Base-by-base conservation (phyloP, 441 rosid species). In the Eutrema salsugineum region DNA sequence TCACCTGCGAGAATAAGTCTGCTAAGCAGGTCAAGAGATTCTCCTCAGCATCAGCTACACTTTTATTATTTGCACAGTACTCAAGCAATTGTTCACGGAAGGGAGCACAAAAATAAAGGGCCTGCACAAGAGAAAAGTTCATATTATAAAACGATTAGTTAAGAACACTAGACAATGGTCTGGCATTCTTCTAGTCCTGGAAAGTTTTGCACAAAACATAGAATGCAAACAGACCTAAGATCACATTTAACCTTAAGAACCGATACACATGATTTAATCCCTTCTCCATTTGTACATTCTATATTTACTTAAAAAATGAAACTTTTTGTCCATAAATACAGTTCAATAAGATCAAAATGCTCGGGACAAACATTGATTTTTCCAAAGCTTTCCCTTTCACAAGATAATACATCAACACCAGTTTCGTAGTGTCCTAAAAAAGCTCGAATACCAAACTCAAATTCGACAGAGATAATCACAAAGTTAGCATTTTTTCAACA, bases 11-110 rank as follows among this genome's bases (percentile, higher is more conserved):
- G 85, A 93, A 93, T 58, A 93, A 78, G 82, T 93, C 96, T 5
- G 93, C 97, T 77, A 91, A 83, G 85, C 98, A 93, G 3, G 90
- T 89, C 85, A 93, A 83, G 48, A 93, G 93, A 85, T 91, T 93
- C 78, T 93, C 97, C 76, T 88, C 96, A 1, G 80, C 88, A 63
- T 89, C 98, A 47, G 76, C 88, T 61, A 66, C 50, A 61, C 17
- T 85, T 81, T 88, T 89, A 68, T 77, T 83, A 72, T 71, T 84
- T 36, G 87, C 84, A 71, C 82, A 88, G 72, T 87, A 86, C 5
- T 93, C 91, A 58, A 93, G 89, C 81, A 93, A 77, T 61, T 91
- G 96, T 75, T 88, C 96, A 36, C 96, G 98, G 77, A 93, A 93
- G 35, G 97, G 94, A 59, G 86, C 94, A 58, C 98, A 93, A 72